Conservation (phyloP, 2,329 filamentous ascomycete species). For the Ophiostoma perfectum region DNA sequence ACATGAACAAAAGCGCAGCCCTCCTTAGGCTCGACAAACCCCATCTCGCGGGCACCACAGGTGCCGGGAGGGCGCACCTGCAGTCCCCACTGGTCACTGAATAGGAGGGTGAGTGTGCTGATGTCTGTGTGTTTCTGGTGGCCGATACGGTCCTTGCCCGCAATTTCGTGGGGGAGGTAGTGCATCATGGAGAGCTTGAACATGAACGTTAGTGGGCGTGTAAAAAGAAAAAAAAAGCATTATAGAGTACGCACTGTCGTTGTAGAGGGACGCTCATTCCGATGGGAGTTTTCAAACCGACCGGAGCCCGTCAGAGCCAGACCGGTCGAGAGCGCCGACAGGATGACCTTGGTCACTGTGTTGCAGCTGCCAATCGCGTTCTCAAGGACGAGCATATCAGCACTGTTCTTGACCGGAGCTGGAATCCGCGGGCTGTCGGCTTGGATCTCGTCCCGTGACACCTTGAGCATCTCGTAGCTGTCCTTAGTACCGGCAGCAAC, state of each 20-base stretch:
- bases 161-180: slow-evolving; percentile 44
- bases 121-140: slow-evolving; percentile 56
- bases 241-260: not conserved
- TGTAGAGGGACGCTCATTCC: slow-evolving; percentile 43
- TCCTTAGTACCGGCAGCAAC: slow-evolving; percentile 45
- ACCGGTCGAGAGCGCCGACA: slow-evolving; percentile 46
- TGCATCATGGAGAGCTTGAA: slow-evolving; percentile 51
- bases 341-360: slow-evolving; percentile 46
- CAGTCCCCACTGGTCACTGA: slow-evolving; percentile 52
- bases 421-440: slow-evolving; percentile 43
- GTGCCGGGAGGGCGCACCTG: slow-evolving; percentile 43
- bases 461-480: slow-evolving; percentile 50
- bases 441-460: slow-evolving; percentile 46
- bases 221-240: not conserved
- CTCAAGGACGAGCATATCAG: slow-evolving; percentile 44
- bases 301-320: slow-evolving; percentile 41
- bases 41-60: slow-evolving; percentile 42
- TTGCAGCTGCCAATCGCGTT: slow-evolving; percentile 47
- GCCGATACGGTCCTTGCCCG: slow-evolving; percentile 33
- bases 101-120: slow-evolving; percentile 50
- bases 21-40: slow-evolving; percentile 47
- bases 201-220: slow-evolving; percentile 31
- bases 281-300: slow-evolving; percentile 48
- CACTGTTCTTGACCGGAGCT: slow-evolving; percentile 44
- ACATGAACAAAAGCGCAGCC: slow-evolving; percentile 54